Evolutionary conservation across 805 yeast species (phyloP).

Genomic region (Sungouiella blattae): DNA sequence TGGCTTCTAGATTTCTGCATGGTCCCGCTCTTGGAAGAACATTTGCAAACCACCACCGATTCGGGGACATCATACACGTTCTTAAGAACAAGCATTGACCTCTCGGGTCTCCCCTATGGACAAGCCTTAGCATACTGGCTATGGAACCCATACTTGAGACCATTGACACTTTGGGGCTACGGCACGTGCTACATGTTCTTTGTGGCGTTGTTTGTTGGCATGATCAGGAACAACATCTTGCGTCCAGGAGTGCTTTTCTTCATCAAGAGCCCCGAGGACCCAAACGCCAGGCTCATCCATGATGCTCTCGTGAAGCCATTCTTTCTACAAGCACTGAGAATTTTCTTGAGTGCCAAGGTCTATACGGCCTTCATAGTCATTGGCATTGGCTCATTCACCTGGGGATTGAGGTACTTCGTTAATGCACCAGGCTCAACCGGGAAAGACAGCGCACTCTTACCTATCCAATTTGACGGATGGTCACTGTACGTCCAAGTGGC

Average conservation of each 20-base stretch:
- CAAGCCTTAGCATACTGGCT: constrained; percentile 47
- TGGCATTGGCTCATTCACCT: constrained; percentile 70
- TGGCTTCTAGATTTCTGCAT: constrained; percentile 65
- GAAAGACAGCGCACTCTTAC: constrained; percentile 18
- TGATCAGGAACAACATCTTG: constrained; percentile 68
- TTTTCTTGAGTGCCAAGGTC: constrained; percentile 67
- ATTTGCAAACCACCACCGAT: constrained; percentile 2
- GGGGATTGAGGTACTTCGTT: constrained; percentile 36
- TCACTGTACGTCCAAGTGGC: constrained; percentile 2
- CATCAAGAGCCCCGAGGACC: constrained; percentile 92
- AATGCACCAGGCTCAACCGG: constrained; percentile 10
- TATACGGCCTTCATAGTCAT: constrained; percentile 68
- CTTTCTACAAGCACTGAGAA: constrained; percentile 65
- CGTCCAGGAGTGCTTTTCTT: constrained; percentile 90
- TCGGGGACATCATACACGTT: constrained; percentile 14
- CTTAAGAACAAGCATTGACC: constrained; percentile 18
- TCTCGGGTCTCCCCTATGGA: constrained; percentile 19
- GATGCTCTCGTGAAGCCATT: constrained; percentile 83
- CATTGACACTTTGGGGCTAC: constrained; percentile 49
- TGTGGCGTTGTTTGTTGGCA: constrained; percentile 82
- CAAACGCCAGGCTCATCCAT: constrained; percentile 78
- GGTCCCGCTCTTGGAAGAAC: constrained; percentile 47
- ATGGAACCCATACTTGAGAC: constrained; percentile 22
- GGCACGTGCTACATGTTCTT: constrained; percentile 88
- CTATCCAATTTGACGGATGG: constrained; percentile 16